Evolutionary conservation across 139 green algal species (phyloP), one percentile per base, ranked within the genome.

Genomic region (Ettlia oleoabundans): DNA sequence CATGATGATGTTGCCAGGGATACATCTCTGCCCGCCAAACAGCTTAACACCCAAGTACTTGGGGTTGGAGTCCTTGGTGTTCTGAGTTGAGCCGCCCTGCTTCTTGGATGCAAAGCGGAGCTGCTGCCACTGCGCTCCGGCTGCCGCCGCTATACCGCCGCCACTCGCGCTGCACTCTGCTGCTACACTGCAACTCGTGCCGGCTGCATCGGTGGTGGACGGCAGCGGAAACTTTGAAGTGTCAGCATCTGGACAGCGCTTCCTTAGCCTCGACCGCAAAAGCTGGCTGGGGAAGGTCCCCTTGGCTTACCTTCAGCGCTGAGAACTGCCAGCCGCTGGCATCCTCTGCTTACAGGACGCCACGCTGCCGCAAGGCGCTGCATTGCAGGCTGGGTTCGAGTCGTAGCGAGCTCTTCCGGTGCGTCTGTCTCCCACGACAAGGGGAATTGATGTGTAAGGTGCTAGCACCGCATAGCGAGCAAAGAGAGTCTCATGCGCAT

Each of bases 11-110:
- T 97, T 96, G 5, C 96, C 96, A 0, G 96, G 86, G 15, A 92
- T 91, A 28, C 88, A 90, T 3, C 90, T 71, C 86, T 98, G 89
- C 28, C 94, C 94, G 28, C 88, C 92, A 75, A 72, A 94, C 71
- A 97, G 89, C 81, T 99, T 99, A 18, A 97, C 77, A 4, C 96
- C 96, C 28, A 99, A 86, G 80, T 95, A 93, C 76, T 99, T 97
- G 18, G 96, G 93, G 0, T 91, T 83, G 0, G 92, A 95, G 62
- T 95, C 92, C 18, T 92, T 89, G 15, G 90, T 94, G 82, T 99
- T 98, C 42, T 94, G 89, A 0, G 93, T 94, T 22, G 90, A 94
- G 6, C 93, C 93, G 28, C 93, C 94, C 71, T 91, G 85, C 84
- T 97, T 97, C 65, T 97, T 97, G 55, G 88, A 93, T 0, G 93